Evolutionary conservation across 1,284 basidiomycete species (phyloP), one percentile per base, ranked within the genome.

Genomic region (Malassezia arunalokei): DNA sequence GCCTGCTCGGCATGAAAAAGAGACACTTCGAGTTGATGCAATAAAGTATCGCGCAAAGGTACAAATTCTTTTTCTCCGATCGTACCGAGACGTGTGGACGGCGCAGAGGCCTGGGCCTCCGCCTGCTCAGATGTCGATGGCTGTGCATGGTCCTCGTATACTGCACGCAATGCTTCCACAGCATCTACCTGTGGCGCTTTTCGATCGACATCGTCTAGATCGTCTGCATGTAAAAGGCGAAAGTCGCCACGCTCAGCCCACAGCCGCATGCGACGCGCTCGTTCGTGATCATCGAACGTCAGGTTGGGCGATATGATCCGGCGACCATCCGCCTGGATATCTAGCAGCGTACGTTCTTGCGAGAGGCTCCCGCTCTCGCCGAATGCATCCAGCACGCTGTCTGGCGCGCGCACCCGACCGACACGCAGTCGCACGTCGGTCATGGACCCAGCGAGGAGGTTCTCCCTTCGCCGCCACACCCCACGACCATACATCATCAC

Each of bases 201-300:
- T 11, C 41, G 14, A 28, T n/a, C 31, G 7, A 20, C 41, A 3
- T 40, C 37, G 11, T 40, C 35, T 31, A 37, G 33, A 15, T 17
- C 12, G 11, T 15, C 27, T 1, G 46, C 52, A 9, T 43, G 46
- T 27, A 66, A 57, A 6, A 48, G 40, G 8, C 57, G 56, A 40
- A 66, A 68, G 37, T 68, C 66, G 14, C 66, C 66, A 1, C 66
- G 53, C 49, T 68, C 66, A 6, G 56, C 53, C 66, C 64, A 66
- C 24, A 68, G 43, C 9, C 58, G 50, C n/a, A 44, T 39, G 2
- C 62, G 59, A 20, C 56, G 56, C 11, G 40, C 49, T 17, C 54
- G 48, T 32, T n/a, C 17, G 15, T 9, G 40, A 8, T 52, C 49
- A 11, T 39, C 27, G 7, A 24, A 33, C 40, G 54, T 37, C 28